Evolutionary conservation across 1,284 basidiomycete species (phyloP).

Genomic region (Cryptococcus sp.): DNA sequence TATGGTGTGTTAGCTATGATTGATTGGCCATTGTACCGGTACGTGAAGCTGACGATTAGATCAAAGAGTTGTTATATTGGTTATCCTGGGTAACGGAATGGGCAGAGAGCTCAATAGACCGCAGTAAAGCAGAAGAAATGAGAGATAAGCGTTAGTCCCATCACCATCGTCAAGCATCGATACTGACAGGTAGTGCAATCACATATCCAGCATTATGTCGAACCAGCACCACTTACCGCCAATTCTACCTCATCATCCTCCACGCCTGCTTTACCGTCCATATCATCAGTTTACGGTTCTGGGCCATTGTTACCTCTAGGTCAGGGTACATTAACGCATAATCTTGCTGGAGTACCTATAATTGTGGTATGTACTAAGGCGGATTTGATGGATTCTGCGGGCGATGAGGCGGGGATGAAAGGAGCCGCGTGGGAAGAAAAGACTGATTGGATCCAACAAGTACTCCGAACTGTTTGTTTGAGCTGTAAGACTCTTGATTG

Average conservation of each 20-base stretch:
- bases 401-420: slow-evolving; percentile 58
- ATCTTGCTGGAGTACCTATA: slow-evolving; percentile 75
- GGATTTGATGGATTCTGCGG: slow-evolving; percentile 74
- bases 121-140: slow-evolving; percentile 65
- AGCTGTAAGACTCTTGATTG: slow-evolving; percentile 62
- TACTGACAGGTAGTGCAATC: slow-evolving; percentile 63
- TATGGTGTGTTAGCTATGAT: slow-evolving; percentile 51
- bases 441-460: slow-evolving; percentile 92
- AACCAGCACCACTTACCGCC: slow-evolving; percentile 61
- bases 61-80: slow-evolving; percentile 84
- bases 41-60: slow-evolving; percentile 17
- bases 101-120: slow-evolving; percentile 47
- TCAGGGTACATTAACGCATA: slow-evolving; percentile 73
- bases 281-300: slow-evolving; percentile 52
- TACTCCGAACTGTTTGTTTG: slow-evolving; percentile 82
- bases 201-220: slow-evolving; percentile 80
- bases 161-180: neutral
- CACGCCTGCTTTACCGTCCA: slow-evolving; percentile 50
- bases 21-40: neutral
- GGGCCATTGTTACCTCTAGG: slow-evolving; percentile 65
- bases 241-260: slow-evolving; percentile 19
- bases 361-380: slow-evolving; percentile 89
- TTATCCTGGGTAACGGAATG: slow-evolving; percentile 76
- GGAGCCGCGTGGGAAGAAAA: slow-evolving; percentile 86
- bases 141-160: slow-evolving; percentile 68